Base-by-base conservation (phyloP, 2,329 filamentous ascomycete genomes). In the Sclerotinia minor region DNA sequence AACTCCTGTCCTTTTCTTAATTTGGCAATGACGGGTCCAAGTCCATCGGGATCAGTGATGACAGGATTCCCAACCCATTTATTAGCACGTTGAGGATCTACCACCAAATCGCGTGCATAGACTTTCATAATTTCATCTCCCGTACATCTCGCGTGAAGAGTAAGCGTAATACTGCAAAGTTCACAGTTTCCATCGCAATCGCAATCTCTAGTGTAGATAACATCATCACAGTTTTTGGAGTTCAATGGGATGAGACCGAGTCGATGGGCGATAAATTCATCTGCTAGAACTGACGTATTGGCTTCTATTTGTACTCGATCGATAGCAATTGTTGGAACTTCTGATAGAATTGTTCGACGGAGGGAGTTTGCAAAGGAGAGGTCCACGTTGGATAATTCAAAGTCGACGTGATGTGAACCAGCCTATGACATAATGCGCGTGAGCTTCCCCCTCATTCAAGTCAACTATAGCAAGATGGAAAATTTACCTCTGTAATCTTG, bases 151-250 rank as follows among this genome's bases (percentile, higher is more conserved):
- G 92, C 94, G 76, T 97, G 89, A 50, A 99, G 85, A 4, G 87
- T 89, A 38, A 99, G 86, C 32, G 88, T 90, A 63, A 98, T 91
- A 73, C 91, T 92, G 83, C 95, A 99, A 74, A 91, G 87, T 72
- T 96, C 91, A 82, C 95, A 99, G 82, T 94, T 92, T 75, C 94
- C 90, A 75, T 97, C 94, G 83, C 95, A 99, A 77, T 96, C 92
- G 83, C 95, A 99, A 80, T 98, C 94, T 76, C 94, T 91, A 60
- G 91, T 90, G 81, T 97, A 97, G 71, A 91, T 84, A 71, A 98
- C 85, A 75, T 90, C 85, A 72, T 94, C 91, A 74, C 94, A 89
- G 76, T 92, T 91, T 76, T 92, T 91, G 68, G 92, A 92, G 78
- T 90, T 89, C 59, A 99, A 87, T 0, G 95, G 95, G 68, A 98